A percentile compares a stretch with the other conserved stretches of the same genome.
phyloP scores from a whole-genome alignment of 106 monocot species.

The Platanthera zijinensis region DNA sequence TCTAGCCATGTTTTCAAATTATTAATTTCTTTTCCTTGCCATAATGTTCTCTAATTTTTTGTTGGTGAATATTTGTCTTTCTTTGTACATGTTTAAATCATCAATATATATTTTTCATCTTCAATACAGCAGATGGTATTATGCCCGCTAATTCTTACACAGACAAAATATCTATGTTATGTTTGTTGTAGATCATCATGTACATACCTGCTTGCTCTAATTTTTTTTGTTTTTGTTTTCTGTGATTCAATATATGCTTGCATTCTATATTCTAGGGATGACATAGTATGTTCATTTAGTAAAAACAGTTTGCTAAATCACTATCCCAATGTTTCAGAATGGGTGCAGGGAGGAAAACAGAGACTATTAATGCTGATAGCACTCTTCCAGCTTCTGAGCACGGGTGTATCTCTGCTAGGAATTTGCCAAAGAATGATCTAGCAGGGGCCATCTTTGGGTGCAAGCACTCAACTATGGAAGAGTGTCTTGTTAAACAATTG shows the following conservation, averaged over 20 bases:
- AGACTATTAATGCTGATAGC: no score
- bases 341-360: not conserved
- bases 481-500: constrained; percentile 33
- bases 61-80: not conserved
- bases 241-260: not conserved
- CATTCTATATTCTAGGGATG: not conserved
- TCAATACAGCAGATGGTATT: not conserved
- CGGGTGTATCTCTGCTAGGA: not conserved
- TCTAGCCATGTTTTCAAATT: not conserved
- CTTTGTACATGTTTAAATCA: not conserved
- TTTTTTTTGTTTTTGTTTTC: no score
- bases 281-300: not conserved
- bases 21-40: not conserved
- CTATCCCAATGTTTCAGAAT: constrained; percentile 13
- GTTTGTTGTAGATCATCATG: not conserved
- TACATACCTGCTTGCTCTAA: not conserved
- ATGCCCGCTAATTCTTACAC: not conserved
- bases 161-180: not conserved
- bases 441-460: constrained; percentile 40
- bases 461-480: constrained; percentile 28
- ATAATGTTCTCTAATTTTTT: not conserved
- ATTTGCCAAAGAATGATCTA: constrained; percentile 18
- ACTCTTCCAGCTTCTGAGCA: not conserved
- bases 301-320: not conserved
- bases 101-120: not conserved